Conservation (phyloP, 106 monocot genomes). For the Dendrobium huoshanense region DNA sequence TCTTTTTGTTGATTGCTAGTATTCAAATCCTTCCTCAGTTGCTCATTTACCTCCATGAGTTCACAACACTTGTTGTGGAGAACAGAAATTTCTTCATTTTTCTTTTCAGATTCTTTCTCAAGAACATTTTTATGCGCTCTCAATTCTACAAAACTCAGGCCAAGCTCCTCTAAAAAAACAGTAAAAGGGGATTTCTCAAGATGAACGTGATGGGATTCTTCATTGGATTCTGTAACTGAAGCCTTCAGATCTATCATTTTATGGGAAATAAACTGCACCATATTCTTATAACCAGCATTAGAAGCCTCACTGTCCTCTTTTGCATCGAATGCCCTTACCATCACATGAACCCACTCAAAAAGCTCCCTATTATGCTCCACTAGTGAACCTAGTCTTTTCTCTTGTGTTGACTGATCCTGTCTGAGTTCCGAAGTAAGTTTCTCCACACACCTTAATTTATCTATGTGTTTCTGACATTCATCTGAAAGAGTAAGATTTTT, state of each 20-base stretch:
- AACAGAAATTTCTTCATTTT: slow-evolving; percentile 23
- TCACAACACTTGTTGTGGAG: slow-evolving; percentile 33
- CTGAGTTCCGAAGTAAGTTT: slow-evolving; percentile 33
- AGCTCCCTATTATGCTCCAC: slow-evolving; percentile 41
- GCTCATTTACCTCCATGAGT: slow-evolving; percentile 23
- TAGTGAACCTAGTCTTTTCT: slow-evolving; percentile 17
- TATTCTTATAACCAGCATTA: slow-evolving; percentile 18
- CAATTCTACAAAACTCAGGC: slow-evolving; percentile 26
- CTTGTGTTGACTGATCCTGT: slow-evolving; percentile 26
- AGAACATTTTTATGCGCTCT: slow-evolving; percentile 31
- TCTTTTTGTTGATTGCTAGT: slow-evolving; percentile 27
- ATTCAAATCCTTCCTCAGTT: slow-evolving; percentile 24
- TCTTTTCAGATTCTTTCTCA: slow-evolving; percentile 29
- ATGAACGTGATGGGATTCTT: slow-evolving; percentile 33
- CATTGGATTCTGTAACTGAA: slow-evolving; percentile 32
- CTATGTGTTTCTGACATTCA: slow-evolving; percentile 31
- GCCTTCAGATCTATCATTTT: slow-evolving; percentile 32
- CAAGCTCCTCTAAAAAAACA: slow-evolving; percentile 45
- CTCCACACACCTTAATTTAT: slow-evolving; percentile 26
- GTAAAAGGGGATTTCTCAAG: slow-evolving; percentile 52
- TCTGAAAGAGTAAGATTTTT: slow-evolving; percentile 20
- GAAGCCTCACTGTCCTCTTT: slow-evolving; percentile 11
- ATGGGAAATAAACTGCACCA: slow-evolving; percentile 24
- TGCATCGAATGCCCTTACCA: slow-evolving; percentile 22
- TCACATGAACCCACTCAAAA: slow-evolving; percentile 29